Base-by-base conservation (phyloP, 1,284 basidiomycete species). In the Fomitiporia mediterranea region DNA sequence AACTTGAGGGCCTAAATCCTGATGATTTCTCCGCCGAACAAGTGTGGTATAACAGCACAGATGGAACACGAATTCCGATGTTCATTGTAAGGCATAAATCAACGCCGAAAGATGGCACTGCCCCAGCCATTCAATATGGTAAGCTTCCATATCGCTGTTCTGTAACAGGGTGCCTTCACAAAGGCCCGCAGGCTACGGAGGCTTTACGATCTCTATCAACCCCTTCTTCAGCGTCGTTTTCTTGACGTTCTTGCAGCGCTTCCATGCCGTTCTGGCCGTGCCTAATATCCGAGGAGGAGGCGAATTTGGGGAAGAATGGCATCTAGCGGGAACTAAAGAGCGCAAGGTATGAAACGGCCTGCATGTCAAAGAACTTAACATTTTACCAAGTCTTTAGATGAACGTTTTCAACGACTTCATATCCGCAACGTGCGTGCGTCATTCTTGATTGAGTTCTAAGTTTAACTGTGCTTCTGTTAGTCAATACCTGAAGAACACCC, bases 231-330 rank as follows among this genome's bases (percentile, higher is more conserved):
- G 80, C 57, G 74, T 87, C 1, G 74, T 81, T 2, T 82, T 90
- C 60, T 77, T 94, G 62, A 91, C 89, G 0, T 89, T 89, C 71
- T 71, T 91, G 57, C 80, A 89, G 64, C 77, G 77, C 51, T 94
- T 90, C 66, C 81, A 86, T 15, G 87, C 81, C 7, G 72, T 91
- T 13, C 74, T 86, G n/a, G 91, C 86, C 2, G 77, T 88, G 17
- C 82, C 86, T 2, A 89, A 84, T 61, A 87, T 90, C 62, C 74
- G 91, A 51, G 91, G 91, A n/a, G 91, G 91, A 6, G 80, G 80
- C 2, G 91, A 94, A 67, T 92, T 90, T 61, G 91, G 91, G 11
- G 86, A 91, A 66, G 80, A 83, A 15, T 91, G 89, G 89, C 88
- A 91, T 66, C 65, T 78, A 37, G 86, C 78, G n/a, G 89, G 86